Evolutionary conservation across 1,284 basidiomycete species (phyloP).

Genomic region (Fomes fomentarius): DNA sequence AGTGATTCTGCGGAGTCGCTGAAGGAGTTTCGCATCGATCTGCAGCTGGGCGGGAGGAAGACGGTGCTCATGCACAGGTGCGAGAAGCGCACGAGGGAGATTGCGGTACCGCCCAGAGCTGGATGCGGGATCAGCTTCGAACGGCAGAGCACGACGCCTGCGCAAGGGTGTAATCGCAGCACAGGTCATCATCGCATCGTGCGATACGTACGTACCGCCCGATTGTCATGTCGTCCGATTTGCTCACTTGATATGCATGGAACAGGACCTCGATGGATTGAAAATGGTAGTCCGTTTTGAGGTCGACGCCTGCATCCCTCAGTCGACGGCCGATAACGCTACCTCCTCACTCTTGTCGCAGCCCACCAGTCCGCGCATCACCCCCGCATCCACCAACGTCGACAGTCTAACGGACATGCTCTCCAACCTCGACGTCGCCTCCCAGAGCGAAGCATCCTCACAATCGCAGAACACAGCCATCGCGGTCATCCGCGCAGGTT

Average conservation of each 20-base stretch:
- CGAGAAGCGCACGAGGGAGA: slow-evolving; percentile 19
- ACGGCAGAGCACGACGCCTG: slow-evolving; percentile 45
- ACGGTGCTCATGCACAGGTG: slow-evolving; percentile 55
- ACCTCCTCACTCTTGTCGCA: background rate
- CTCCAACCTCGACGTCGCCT: slow-evolving; percentile 29
- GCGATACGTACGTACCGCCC: slow-evolving; percentile 44
- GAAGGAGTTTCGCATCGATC: slow-evolving; percentile 58
- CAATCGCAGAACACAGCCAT: too few relatives aligned
- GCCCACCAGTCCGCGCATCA: too few relatives aligned
- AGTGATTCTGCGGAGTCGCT: slow-evolving; percentile 20
- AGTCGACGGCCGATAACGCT: background rate
- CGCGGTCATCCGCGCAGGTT: slow-evolving; percentile 42
- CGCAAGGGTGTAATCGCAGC: slow-evolving; percentile 43
- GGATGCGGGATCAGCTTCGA: slow-evolving; percentile 55
- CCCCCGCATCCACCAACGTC: slow-evolving; percentile 24
- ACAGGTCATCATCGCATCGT: slow-evolving; percentile 56
- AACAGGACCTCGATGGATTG: slow-evolving; percentile 30
- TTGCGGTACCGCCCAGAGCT: slow-evolving; percentile 1
- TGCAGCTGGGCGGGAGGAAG: slow-evolving; percentile 52
- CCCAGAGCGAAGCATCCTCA: slow-evolving; percentile 12
- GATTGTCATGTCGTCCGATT: too few relatives aligned
- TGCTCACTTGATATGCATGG: too few relatives aligned
- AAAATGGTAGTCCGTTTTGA: slow-evolving; percentile 34
- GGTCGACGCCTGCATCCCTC: slow-evolving; percentile 32
- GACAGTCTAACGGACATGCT: slow-evolving; percentile 42